A percentile compares a stretch with the other conserved stretches of the same genome.
These are phyloP conservation scores for Solanum hybrid DNA, from an alignment of 305 asterid species.

Conservation along the genomic window DNA sequence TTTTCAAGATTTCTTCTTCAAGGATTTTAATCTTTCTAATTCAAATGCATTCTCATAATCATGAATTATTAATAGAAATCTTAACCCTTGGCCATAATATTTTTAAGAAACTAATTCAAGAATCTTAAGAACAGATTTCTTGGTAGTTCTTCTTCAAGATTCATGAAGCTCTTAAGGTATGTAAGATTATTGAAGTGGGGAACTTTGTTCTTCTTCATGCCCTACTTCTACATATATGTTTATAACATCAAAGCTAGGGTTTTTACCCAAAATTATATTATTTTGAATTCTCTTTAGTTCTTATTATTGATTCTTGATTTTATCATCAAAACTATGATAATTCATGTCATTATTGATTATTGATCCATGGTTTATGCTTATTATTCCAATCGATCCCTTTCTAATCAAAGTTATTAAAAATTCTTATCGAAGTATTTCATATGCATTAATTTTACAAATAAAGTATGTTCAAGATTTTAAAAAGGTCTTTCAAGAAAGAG, in stretches of 20 bases:
- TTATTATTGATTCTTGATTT: background rate
- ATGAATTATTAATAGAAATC: background rate
- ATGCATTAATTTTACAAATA: background rate
- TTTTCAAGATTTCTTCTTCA: background rate
- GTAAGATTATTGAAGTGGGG: background rate
- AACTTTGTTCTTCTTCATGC: background rate
- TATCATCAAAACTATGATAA: background rate
- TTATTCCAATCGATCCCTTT: too few relatives aligned
- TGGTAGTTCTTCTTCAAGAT: background rate
- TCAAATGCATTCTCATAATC: background rate
- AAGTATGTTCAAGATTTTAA: background rate
- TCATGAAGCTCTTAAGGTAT: background rate
- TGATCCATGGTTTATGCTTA: background rate
- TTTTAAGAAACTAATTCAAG: background rate
- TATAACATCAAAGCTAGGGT: background rate
- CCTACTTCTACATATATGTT: background rate
- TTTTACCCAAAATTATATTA: background rate
- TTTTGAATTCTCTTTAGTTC: background rate
- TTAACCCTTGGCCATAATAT: background rate
- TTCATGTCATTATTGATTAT: background rate
- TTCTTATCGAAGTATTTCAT: too few relatives aligned
- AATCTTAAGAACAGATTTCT: too few relatives aligned
- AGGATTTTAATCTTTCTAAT: background rate
- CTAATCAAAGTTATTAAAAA: background rate
- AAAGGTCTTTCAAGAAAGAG: background rate